Base-by-base conservation (phyloP, 2,329 filamentous ascomycete genomes). In the Arthrobotrys sphaeroides region DNA sequence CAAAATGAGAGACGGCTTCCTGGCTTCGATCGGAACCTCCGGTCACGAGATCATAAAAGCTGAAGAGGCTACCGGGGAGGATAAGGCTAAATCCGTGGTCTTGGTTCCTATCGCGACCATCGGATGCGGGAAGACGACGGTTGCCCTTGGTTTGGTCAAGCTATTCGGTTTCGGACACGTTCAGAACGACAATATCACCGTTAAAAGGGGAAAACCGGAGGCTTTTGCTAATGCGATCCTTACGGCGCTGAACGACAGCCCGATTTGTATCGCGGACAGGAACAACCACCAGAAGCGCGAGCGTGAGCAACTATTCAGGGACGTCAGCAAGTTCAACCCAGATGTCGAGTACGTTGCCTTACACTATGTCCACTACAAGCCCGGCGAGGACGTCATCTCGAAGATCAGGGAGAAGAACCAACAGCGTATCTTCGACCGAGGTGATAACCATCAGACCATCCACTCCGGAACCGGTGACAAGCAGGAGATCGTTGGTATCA, bases 371-470 rank as follows among this genome's bases (percentile, higher is more conserved):
- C 95, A 98, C 80, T 88, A 93, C 69, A 59, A 55, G 16, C 57
- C 62, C 1, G 68, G 72, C 22, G 40, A 72, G 1, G 85, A 83
- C 16, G 84, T 92, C 78, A 87, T 95, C 5, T 87, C 91, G 57
- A 85, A 88, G 31, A 92, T 98, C 77, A 88, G 91, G 47, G 85
- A 88, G 68, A 86, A 94, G 24, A 96, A 93, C 0, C 90, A 88
- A 69, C 87, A 90, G 77, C 90, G 95, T 57, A 92, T 99, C 0
- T 84, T 97, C 18, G 87, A 88, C 4, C 90, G 95, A 20, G 95
- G 95, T 12, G 93, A 99, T 82, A 98, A 98, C 80, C 95, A 99
- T 82, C 95, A 99, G 83, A 99, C 95, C 0, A 98, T 99, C 73
- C 93, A 95, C 80, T 94, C 94, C 9, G 85, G 84, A n/a, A 90